phyloP scores from a whole-genome alignment of 2,329 filamentous ascomycete species.

The Fusarium cyanostomum region DNA sequence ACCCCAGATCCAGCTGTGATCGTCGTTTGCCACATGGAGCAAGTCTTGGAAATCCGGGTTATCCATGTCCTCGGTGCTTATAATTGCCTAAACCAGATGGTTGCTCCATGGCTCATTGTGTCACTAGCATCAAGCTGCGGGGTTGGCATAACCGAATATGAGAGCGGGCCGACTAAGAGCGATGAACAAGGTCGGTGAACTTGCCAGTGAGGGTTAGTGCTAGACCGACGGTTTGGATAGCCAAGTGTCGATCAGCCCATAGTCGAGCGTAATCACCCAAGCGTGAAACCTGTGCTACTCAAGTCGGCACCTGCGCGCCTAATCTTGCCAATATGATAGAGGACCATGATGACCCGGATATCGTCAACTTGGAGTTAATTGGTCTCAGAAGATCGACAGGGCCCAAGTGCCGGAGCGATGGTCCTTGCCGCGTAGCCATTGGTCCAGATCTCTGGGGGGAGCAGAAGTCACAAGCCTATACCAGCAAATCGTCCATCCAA shows the following conservation, averaged over 20 bases:
- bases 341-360: not conserved
- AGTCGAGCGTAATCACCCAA: not conserved
- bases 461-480: too few species aligned
- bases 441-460: too few species aligned
- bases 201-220: not conserved
- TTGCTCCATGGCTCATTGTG: not conserved
- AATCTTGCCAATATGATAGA: not conserved
- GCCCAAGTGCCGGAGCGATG: not conserved
- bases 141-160: not conserved
- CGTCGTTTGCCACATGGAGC: not conserved
- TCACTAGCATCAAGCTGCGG: not conserved
- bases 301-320: not conserved
- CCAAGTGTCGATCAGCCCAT: too few species aligned
- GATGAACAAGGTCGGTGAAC: not conserved
- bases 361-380: not conserved
- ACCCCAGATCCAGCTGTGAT: constrained; percentile 1
- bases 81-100: not conserved
- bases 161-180: not conserved
- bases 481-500: too few species aligned
- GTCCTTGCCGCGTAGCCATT: too few species aligned
- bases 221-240: not conserved
- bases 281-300: not conserved
- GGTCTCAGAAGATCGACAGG: not conserved
- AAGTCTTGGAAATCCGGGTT: not conserved
- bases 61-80: not conserved